Evolutionary conservation across 208 protist genomes (phyloP).

Genomic region (Acanthamoeba royreba): DNA sequence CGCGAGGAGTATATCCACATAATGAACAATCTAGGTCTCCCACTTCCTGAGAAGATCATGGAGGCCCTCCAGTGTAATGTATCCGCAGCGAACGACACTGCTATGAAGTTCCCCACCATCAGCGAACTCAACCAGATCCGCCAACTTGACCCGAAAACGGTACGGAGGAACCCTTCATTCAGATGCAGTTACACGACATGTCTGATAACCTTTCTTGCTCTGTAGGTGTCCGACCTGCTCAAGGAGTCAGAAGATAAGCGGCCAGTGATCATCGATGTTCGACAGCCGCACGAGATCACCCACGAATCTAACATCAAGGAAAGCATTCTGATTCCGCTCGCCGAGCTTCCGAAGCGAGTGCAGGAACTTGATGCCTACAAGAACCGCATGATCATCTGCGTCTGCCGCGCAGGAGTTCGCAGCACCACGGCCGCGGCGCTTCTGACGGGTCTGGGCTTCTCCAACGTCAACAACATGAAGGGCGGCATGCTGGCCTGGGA

Average conservation of each 20-base stretch:
- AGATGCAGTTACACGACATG: too few relatives aligned
- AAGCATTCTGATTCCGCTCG: not conserved
- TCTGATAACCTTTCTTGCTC: not conserved
- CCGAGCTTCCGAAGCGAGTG: not conserved
- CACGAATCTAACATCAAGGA: not conserved
- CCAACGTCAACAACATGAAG: not conserved
- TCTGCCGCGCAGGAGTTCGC: not conserved
- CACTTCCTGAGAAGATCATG: not conserved
- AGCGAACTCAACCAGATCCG: not conserved
- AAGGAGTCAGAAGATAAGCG: not conserved
- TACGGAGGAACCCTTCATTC: not conserved
- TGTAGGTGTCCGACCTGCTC: not conserved
- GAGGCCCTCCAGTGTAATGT: not conserved
- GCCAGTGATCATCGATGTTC: not conserved
- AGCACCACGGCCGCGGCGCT: not conserved
- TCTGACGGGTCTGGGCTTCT: not conserved
- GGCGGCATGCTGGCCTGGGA: not conserved
- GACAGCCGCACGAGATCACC: not conserved
- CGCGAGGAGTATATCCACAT: not conserved
- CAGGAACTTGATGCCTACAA: not conserved
- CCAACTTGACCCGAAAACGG: not conserved
- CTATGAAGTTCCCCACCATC: constrained; percentile 14
- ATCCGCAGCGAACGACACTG: not conserved
- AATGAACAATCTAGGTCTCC: not conserved
- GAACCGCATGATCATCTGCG: not conserved